These are phyloP conservation scores for Beauveria asiatica DNA, from an alignment of 2,329 filamentous ascomycete species.

Conservation along the genomic window DNA sequence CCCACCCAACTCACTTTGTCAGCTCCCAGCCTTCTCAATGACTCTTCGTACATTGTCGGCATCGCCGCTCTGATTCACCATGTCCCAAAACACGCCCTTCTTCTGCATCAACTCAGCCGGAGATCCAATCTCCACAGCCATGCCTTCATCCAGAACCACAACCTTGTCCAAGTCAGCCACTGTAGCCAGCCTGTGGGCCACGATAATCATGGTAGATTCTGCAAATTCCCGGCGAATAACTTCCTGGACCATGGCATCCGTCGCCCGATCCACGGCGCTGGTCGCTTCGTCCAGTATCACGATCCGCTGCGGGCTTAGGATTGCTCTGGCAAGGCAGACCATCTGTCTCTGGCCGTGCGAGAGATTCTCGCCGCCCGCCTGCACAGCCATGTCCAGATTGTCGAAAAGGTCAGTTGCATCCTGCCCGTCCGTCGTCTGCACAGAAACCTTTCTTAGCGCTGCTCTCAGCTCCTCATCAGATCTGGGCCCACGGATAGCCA, in stretches of 20 bases:
- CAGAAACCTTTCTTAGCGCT: background rate
- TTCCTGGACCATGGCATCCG: slow-evolving; percentile 9
- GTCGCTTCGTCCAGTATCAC: slow-evolving; percentile 13
- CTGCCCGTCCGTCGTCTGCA: background rate
- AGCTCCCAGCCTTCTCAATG: background rate
- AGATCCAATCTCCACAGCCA: background rate
- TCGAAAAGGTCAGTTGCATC: background rate
- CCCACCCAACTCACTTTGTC: background rate
- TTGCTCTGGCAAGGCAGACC: slow-evolving; percentile 10
- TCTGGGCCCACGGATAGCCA: background rate
- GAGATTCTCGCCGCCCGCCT: slow-evolving; percentile 1
- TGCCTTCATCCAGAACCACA: slow-evolving; percentile 9
- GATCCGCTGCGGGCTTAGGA: slow-evolving; percentile 4
- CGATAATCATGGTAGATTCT: slow-evolving; percentile 7
- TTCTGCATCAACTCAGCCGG: background rate
- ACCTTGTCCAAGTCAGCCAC: slow-evolving; percentile 11
- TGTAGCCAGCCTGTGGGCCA: slow-evolving; percentile 11
- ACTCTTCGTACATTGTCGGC: background rate
- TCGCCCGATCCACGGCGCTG: slow-evolving; percentile 9
- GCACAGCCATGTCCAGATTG: slow-evolving; percentile 1
- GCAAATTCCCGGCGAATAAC: slow-evolving; percentile 8
- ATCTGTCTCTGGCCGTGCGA: slow-evolving; percentile 12
- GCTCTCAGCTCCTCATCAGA: background rate
- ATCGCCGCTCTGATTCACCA: slow-evolving; percentile 7
- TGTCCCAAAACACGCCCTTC: slow-evolving; percentile 7